phyloP scores from a whole-genome alignment of 768 basidiomycete genomes.

The Trametopsis cervina region DNA sequence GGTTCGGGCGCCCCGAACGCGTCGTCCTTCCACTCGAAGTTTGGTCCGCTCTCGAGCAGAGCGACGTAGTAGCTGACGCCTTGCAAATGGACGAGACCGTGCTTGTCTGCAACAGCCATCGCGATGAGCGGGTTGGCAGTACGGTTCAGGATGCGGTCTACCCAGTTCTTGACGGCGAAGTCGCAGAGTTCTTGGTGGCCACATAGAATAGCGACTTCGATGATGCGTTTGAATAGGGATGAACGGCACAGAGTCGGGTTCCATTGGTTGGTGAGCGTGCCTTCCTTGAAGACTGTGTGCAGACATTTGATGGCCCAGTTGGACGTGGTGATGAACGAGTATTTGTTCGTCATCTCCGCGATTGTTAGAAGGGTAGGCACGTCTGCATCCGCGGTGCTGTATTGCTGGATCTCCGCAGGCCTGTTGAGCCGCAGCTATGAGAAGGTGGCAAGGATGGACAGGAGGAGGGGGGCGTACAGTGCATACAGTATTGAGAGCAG shows the following conservation, averaged over 20 bases:
- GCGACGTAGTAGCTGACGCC: slow-evolving; percentile 28
- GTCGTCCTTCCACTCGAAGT: not conserved
- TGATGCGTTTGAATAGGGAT: slow-evolving; percentile 26
- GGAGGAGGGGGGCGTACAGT: slow-evolving; percentile 25
- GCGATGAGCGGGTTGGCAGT: slow-evolving; percentile 25
- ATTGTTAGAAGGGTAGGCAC: slow-evolving; percentile 32
- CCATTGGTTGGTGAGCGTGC: not conserved
- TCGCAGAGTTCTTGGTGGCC: slow-evolving; percentile 20
- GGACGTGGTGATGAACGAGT: slow-evolving; percentile 29
- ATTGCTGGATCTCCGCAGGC: slow-evolving; percentile 20
- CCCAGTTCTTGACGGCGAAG: slow-evolving; percentile 27
- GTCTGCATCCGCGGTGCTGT: slow-evolving; percentile 23
- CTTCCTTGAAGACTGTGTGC: not conserved
- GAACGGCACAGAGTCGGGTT: slow-evolving; percentile 23
- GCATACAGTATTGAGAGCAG: slow-evolving; percentile 49
- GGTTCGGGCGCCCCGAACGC: not conserved
- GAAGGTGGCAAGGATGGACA: not conserved
- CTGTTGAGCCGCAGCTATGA: not conserved
- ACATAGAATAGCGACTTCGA: slow-evolving; percentile 29
- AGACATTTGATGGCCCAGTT: slow-evolving; percentile 33
- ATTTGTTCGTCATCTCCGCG: slow-evolving; percentile 34
- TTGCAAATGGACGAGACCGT: slow-evolving; percentile 21
- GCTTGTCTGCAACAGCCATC: slow-evolving; percentile 25
- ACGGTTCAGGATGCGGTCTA: slow-evolving; percentile 25
- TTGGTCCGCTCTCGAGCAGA: slow-evolving; percentile 4